A percentile compares a stretch with the other conserved stretches of the same genome.
These are phyloP conservation scores for Cladorrhinum sp. DNA, from an alignment of 2,329 filamentous ascomycete genomes.

Conservation along the genomic window DNA sequence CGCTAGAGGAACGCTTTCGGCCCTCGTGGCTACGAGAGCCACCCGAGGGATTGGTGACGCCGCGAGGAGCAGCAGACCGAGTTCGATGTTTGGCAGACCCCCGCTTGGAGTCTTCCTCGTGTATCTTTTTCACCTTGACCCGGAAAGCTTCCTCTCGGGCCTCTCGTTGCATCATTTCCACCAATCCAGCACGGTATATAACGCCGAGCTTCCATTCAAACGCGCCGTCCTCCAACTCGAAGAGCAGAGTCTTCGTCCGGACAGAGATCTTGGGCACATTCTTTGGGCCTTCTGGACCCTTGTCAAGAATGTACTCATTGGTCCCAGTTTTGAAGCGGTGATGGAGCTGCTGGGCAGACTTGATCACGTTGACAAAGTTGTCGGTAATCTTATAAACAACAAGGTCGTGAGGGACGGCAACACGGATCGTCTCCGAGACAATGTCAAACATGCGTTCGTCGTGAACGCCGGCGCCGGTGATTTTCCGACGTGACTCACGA, in stretches of 20 bases:
- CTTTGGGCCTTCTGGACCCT: conserved; percentile 81
- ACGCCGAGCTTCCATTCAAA: conserved; percentile 97
- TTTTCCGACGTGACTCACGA: conserved; percentile 70
- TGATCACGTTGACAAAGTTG: conserved; percentile 83
- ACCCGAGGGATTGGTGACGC: conserved; percentile 32
- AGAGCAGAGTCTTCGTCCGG: conserved; percentile 75
- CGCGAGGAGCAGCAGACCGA: conserved; percentile 49
- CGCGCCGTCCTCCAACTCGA: conserved; percentile 91
- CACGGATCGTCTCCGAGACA: conserved; percentile 76
- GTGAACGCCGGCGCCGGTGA: conserved; percentile 52
- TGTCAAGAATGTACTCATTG: conserved; percentile 83
- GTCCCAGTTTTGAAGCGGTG: conserved; percentile 86
- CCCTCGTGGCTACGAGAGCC: conserved; percentile 56
- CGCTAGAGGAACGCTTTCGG: conserved; percentile 34
- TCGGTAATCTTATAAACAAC: conserved; percentile 89
- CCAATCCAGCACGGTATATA: conserved; percentile 84
- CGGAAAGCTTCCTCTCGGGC: conserved; percentile 88
- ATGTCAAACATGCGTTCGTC: conserved; percentile 84
- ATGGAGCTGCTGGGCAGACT: conserved; percentile 85
- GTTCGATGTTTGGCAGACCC: conserved; percentile 53
- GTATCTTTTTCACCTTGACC: conserved; percentile 80
- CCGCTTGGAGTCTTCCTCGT: conserved; percentile 62
- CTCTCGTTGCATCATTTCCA: conserved; percentile 86
- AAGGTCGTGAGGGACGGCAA: conserved; percentile 88
- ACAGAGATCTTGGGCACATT: conserved; percentile 81